Evolutionary conservation across 2,329 filamentous ascomycete genomes (phyloP).

Genomic region (Fusarium floridanum): DNA sequence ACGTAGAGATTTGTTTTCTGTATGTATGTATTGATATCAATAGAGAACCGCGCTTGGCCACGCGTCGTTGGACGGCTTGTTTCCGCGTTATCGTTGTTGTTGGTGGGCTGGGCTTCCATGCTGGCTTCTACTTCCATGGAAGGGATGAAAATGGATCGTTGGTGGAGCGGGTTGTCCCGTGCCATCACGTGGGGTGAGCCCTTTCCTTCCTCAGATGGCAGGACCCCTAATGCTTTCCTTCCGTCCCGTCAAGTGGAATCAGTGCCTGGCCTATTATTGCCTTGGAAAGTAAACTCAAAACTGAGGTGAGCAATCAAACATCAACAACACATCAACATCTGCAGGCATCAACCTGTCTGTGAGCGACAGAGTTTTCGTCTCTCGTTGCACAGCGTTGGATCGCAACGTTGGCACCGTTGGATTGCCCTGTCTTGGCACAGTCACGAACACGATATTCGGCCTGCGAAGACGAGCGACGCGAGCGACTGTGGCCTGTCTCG

Average conservation of each 20-base stretch:
- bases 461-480: constrained; percentile 1
- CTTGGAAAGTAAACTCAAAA: constrained; percentile 37
- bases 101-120: constrained; percentile 4
- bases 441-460: constrained; percentile 22
- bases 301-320: constrained; percentile 31
- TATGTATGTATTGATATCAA: constrained; percentile 5
- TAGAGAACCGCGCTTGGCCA: constrained; percentile 3
- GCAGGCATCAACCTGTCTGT: constrained; percentile 22
- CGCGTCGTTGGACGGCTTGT: not conserved
- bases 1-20: not conserved
- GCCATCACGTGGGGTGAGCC: constrained; percentile 38
- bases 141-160: not conserved
- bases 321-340: constrained; percentile 18
- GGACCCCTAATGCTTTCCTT: not conserved
- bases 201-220: constrained; percentile 7
- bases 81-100: not conserved
- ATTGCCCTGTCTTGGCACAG: constrained; percentile 16
- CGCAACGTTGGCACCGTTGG: not conserved
- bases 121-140: not conserved
- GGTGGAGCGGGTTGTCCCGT: constrained; percentile 15
- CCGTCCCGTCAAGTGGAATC: not conserved
- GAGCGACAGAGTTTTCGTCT: constrained; percentile 17
- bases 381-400: not conserved
- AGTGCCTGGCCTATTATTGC: constrained; percentile 3
- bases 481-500: not conserved